A percentile compares a stretch with the other conserved stretches of the same genome.
Conservation (phyloP, 31 red algal genomes). For the Endocladia muricata region DNA sequence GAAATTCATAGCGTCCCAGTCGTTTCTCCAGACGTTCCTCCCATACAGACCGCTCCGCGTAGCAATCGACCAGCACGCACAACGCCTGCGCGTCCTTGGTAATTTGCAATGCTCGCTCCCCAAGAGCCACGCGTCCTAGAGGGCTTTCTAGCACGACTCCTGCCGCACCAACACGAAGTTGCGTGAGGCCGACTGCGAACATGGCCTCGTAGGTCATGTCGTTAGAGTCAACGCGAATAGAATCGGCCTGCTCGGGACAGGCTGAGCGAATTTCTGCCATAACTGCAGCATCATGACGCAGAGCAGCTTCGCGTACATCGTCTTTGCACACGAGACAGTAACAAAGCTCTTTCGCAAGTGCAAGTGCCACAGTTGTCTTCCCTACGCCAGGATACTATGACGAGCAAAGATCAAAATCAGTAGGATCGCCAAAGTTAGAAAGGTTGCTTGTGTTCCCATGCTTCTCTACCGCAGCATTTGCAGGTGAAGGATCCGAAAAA, state of each 20-base stretch:
- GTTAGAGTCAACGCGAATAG: conserved; percentile 60
- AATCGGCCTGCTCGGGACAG: conserved; percentile 38
- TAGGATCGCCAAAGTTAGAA: neutral
- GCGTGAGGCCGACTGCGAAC: conserved; percentile 66
- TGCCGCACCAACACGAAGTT: conserved; percentile 49
- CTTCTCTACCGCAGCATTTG: too few relatives aligned
- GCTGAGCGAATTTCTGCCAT: conserved; percentile 47
- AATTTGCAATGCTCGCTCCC: conserved; percentile 51
- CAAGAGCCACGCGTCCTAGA: conserved; percentile 46
- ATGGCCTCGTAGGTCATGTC: conserved; percentile 77
- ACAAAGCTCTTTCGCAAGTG: conserved; percentile 42
- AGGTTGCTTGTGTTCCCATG: too few relatives aligned
- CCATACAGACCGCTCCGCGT: conserved; percentile 58
- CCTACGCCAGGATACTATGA: conserved; percentile 60
- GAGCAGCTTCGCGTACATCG: conserved; percentile 57
- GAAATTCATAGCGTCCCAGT: neutral
- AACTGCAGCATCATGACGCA: conserved; percentile 56
- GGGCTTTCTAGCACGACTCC: conserved; percentile 67
- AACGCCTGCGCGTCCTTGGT: conserved; percentile 45
- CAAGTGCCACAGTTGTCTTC: conserved; percentile 58
- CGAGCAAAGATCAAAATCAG: neutral
- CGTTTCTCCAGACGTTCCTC: conserved; percentile 51
- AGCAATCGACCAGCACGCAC: conserved; percentile 68
- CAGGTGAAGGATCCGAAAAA: neutral
- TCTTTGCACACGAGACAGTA: conserved; percentile 67